phyloP scores from a whole-genome alignment of 225 moss, liverwort and hornwort genomes.

The Antitrichia curtipendula region DNA sequence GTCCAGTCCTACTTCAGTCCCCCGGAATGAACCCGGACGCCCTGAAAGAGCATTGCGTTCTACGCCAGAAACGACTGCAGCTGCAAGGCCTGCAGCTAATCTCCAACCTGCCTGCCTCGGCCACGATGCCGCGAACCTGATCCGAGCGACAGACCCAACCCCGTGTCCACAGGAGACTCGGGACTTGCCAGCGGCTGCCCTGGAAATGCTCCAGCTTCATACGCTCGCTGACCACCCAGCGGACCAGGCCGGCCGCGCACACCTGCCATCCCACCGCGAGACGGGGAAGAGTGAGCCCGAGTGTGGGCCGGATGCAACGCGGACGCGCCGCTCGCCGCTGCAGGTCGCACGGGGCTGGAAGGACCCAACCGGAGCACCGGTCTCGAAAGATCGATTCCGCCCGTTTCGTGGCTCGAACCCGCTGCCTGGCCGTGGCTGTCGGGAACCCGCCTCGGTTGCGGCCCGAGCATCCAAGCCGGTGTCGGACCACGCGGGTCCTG shows the following conservation, averaged over 20 bases:
- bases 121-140: neutral
- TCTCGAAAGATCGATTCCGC: neutral
- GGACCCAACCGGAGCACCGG: neutral
- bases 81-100: neutral
- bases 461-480: slow-evolving; percentile 5
- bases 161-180: slow-evolving; percentile 20
- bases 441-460: neutral
- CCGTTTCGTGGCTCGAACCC: neutral
- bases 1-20: neutral
- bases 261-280: neutral
- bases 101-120: neutral
- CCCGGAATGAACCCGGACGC: neutral
- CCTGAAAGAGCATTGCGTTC: neutral
- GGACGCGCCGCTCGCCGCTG: neutral
- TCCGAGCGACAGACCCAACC: slow-evolving; percentile 34
- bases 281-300: neutral
- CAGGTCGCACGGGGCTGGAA: neutral
- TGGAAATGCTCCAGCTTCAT: slow-evolving; percentile 2
- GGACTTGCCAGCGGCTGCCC: neutral
- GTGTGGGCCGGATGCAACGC: neutral
- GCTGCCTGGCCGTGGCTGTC: neutral
- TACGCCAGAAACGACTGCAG: neutral
- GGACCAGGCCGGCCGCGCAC: neutral
- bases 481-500: neutral
- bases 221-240: neutral